Base-by-base conservation (phyloP, 495 filamentous ascomycete species). In the Astrocystis sublimbata region DNA sequence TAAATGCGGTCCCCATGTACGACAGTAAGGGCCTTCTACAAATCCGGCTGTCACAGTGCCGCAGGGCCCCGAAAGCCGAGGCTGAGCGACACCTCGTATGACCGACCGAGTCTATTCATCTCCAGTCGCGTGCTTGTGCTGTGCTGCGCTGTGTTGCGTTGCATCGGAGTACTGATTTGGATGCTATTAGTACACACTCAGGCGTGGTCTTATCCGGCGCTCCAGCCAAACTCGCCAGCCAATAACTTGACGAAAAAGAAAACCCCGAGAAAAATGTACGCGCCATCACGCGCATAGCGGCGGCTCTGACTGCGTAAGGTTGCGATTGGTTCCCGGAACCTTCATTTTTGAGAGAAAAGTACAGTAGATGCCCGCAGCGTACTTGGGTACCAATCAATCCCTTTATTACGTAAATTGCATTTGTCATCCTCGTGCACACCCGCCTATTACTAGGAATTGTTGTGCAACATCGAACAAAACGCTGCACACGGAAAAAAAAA, bases 31-130 rank as follows among this genome's bases (percentile, higher is more conserved):
- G 26, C 4, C 21, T 8, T 12, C 3, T 13, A 42, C 42, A 17
- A 24, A 4, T 15, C 49, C 53, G 28, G 26, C 5, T 46, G 10
- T 53, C 26, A 60, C 28, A 49, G 23, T 17, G 38, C 45, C 36
- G 41, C 36, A 35, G 51, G 36, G 28, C 58, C 49, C n/a, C 21
- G 53, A 45, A 30, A 53, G 23, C 47, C 49, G 49, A 50, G 23
- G 58, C 38, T 53, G 58, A 52, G 24, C 6, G 36, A 43, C 23
- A 40, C n/a, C 24, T 24, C 23, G 26, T 53, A 23, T 52, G 58
- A 31, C 35, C 30, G 38, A 17, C 36, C 38, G 38, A 23, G 1
- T 60, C 30, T 28, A 33, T 36, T 60, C 51, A 42, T 42, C 35
- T 60, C 15, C 52, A 58, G 15, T 36, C n/a, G 8, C 42, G 36